Evolutionary conservation across 129 eudicot species (phyloP), one percentile per base, ranked within the genome.

Genomic region (Flaveria trinervia): DNA sequence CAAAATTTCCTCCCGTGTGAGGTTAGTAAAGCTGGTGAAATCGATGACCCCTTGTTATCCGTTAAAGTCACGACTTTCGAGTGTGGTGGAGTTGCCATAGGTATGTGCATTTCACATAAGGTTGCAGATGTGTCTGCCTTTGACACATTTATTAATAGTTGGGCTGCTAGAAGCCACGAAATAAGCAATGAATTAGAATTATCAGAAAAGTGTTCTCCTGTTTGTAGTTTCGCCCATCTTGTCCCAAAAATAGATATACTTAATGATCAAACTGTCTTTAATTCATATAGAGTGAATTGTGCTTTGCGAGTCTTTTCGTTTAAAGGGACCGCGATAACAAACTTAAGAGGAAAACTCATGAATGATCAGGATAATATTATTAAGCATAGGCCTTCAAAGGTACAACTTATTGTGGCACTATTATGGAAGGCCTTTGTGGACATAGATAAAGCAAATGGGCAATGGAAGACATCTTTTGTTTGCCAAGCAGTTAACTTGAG

Each of bases 31-130:
- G 52, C 71, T 28, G 79, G 71, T 57, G 80, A 80, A 45, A 23
- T 74, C 3, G 62, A 56, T 11, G 68, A 79, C 43, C 73, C 83
- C 28, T 33, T 79, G 41, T 46, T 81, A 9, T 11, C 25, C 7
- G 18, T 77, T 39, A 20, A 54, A 54, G 60, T 54, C 23, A n/a
- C 25, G 11, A 17, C 12, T 54, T 54, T 54, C 1, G 69, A 64
- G 44, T 28, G 45, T 9, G 69, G 69, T 5, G 46, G 69, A 23
- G 30, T 64, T 64, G 69, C 69, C 30, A 64, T 64, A 23, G 69
- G 69, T 64, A 64, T 64, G 69, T 72, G 79, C 50, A 62, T 77
- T 46, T 73, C 86, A 7, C 82, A 82, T 51, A 77, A 77, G 23
- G 14, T 77, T 72, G 51, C 16, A 2, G 86, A 82, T 23, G 59